phyloP scores from a whole-genome alignment of 495 filamentous ascomycete species.

The Penicillium pancosmium region DNA sequence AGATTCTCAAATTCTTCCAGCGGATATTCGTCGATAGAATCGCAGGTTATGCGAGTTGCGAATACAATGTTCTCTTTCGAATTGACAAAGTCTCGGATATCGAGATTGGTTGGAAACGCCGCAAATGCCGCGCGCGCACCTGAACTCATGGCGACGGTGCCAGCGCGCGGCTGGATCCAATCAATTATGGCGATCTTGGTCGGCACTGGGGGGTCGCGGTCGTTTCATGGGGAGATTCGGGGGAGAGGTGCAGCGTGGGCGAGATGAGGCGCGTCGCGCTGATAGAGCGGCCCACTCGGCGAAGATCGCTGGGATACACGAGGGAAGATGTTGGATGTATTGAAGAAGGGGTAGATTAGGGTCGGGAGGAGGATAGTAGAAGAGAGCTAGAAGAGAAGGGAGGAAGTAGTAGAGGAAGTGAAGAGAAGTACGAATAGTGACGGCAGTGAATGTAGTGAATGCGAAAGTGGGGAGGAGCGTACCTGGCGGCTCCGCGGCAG shows the following conservation, averaged over 20 bases:
- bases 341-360: neutral
- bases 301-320: neutral
- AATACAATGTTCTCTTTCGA: constrained; percentile 80
- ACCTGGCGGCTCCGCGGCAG: neutral
- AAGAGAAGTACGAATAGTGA: neutral
- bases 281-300: neutral
- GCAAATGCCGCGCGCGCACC: constrained; percentile 65
- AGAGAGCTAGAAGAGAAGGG: too few species aligned
- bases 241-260: neutral
- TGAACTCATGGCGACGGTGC: constrained; percentile 11
- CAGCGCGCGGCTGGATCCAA: neutral
- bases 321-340: neutral
- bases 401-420: neutral
- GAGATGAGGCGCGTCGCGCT: neutral
- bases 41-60: constrained; percentile 72
- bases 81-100: constrained; percentile 72
- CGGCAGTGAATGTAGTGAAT: neutral
- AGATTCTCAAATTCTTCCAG: constrained; percentile 78
- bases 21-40: constrained; percentile 71
- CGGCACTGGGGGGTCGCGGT: neutral
- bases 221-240: neutral
- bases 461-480: neutral
- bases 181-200: neutral
- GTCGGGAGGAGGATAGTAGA: too few species aligned
- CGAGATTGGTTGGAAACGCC: constrained; percentile 81